Base-by-base conservation (phyloP, 352 stramenopile genomes). In the Pythium aquatile region DNA sequence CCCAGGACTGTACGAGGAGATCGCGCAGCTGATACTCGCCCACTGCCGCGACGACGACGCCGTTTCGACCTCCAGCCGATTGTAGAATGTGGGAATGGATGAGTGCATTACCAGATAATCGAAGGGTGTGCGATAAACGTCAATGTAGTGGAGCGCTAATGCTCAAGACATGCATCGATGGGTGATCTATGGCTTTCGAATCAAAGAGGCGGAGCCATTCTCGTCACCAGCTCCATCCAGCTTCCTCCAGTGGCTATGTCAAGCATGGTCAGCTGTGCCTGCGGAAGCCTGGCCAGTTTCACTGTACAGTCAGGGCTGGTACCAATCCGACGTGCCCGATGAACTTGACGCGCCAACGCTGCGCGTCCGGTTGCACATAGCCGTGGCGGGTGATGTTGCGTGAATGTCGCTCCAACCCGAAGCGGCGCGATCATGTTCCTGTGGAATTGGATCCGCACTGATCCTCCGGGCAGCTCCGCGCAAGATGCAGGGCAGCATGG, bases 401-500 rank as follows among this genome's bases (percentile, higher is more conserved):
- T 46, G 58, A 64, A 64, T 47, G 58, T 64, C 29, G 47, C 28
- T 58, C 17, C 14, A 58, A 28, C 35, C 5, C 58, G 58, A 64
- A 64, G 47, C 47, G 58, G 16, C 51, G 40, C 28, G 33, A 30
- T 48, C 53, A 7, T 26, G 29, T 30, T 0, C 20, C 20, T 24
- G 20, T 24, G 30, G 32, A 35, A 16, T 5, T n/a, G 17, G 48
- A 55, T 56, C 39, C 29, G 3, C 20, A 6, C 30, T 42, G 10
- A 49, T 53, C 46, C 37, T 26, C 32, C 32, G 32, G 8, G 32
- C 32, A 35, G 32, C 5, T 35, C 32, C 32, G 8, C 32, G 32
- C 32, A 35, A 10, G 47, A 74, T 89, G 66, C 82, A 91, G 62
- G 79, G 85, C 24, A 68, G 55, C 42, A 53, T 72, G 29, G 77